Evolutionary conservation across 2,329 filamentous ascomycete genomes (phyloP).

Genomic region (Xylaria sp.): DNA sequence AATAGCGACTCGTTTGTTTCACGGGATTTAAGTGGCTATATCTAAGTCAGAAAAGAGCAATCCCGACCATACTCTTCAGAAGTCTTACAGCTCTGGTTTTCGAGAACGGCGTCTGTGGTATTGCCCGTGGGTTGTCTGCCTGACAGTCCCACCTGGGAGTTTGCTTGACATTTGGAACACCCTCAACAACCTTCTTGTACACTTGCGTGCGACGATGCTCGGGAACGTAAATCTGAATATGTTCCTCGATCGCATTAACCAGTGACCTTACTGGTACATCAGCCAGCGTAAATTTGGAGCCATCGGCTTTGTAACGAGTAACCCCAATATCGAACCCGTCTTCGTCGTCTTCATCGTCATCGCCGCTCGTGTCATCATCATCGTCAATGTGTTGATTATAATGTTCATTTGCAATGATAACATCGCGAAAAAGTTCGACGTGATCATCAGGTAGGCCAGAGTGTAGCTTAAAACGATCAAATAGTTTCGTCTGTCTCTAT

Average conservation of each 20-base stretch:
- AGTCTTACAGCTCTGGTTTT: slow-evolving; percentile 13
- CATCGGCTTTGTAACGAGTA: background rate
- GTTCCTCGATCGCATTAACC: slow-evolving; percentile 1
- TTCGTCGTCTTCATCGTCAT: too few species aligned
- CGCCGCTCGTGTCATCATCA: too few species aligned
- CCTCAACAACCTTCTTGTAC: slow-evolving; percentile 3
- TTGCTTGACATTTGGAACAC: slow-evolving; percentile 13
- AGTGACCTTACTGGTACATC: slow-evolving; percentile 9
- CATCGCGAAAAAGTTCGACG: slow-evolving; percentile 3
- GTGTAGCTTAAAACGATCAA: slow-evolving; percentile 4
- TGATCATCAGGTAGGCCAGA: background rate
- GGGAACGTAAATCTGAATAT: slow-evolving; percentile 3
- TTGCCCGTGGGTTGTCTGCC: slow-evolving; percentile 9
- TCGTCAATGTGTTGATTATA: background rate
- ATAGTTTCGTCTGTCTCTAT: slow-evolving; percentile 9
- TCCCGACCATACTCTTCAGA: background rate
- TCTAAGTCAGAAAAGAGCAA: background rate
- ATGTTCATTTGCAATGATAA: background rate
- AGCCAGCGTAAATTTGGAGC: slow-evolving; percentile 11
- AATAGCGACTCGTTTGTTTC: slow-evolving; percentile 2
- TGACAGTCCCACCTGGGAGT: slow-evolving; percentile 12
- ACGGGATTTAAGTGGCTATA: background rate
- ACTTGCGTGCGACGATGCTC: slow-evolving; percentile 14
- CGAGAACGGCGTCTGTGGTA: slow-evolving; percentile 11
- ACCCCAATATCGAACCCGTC: background rate